Evolutionary conservation across 805 yeast species (phyloP).

Genomic region (Vanderwaltozyma tropicalis): DNA sequence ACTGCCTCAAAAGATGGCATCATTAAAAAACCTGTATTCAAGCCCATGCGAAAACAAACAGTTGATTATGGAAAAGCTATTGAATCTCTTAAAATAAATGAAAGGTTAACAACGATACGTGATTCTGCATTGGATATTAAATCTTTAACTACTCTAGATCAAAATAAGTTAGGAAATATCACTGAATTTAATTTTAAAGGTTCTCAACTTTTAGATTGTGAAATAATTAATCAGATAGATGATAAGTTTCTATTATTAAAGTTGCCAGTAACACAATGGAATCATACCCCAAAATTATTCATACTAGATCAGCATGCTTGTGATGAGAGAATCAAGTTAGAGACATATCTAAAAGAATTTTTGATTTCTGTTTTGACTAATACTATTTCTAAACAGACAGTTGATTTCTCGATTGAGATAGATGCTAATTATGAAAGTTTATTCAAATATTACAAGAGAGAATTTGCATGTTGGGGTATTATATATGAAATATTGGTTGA

Average conservation of each 20-base stretch:
- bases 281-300: constrained; percentile 22
- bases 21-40: too few relatives aligned
- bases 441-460: constrained; percentile 20
- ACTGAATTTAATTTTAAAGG: too few relatives aligned
- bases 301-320: constrained; percentile 77
- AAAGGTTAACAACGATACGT: too few relatives aligned
- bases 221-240: constrained; percentile 50
- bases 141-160: too few relatives aligned
- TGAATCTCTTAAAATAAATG: too few relatives aligned
- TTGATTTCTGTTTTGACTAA: constrained; percentile 23
- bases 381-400: constrained; percentile 4
- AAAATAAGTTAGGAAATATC: not conserved
- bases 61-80: too few relatives aligned
- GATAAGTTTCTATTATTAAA: constrained; percentile 49
- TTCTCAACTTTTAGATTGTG: constrained; percentile 12
- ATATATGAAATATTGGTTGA: constrained; percentile 6
- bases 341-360: constrained; percentile 34
- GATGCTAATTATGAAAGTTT: constrained; percentile 26
- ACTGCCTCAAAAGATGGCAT: too few relatives aligned
- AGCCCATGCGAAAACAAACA: too few relatives aligned
- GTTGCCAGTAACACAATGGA: constrained; percentile 1
- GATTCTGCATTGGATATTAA: not conserved
- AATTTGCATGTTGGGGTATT: constrained; percentile 39
- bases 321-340: constrained; percentile 65
- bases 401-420: constrained; percentile 12